Conservation (phyloP, 2,329 filamentous ascomycete genomes). For the Verticillium zaregamsianum region DNA sequence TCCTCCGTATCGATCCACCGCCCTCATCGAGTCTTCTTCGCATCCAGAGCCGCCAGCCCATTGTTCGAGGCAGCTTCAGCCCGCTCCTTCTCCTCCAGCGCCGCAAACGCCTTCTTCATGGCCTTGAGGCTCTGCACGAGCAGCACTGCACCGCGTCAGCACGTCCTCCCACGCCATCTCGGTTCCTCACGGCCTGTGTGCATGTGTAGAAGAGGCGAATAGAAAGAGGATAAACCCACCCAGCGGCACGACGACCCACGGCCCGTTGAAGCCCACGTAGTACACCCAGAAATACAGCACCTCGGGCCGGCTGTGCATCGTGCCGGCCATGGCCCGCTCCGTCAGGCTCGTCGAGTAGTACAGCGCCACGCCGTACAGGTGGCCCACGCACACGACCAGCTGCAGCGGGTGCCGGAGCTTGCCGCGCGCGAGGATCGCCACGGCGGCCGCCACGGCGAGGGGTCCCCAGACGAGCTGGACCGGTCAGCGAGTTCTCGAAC, state of each 20-base stretch:
- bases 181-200: too few species aligned
- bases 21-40: neutral
- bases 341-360: constrained; percentile 57
- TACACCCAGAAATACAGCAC: constrained; percentile 60
- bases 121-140: neutral
- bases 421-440: constrained; percentile 37
- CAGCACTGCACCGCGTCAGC: neutral
- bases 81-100: constrained; percentile 1
- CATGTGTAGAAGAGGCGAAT: too few species aligned
- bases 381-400: constrained; percentile 45
- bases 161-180: neutral
- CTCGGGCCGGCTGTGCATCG: constrained; percentile 54
- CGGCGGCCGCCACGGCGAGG: constrained; percentile 46
- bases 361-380: constrained; percentile 58
- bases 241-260: constrained; percentile 54
- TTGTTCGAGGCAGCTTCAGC: neutral
- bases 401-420: constrained; percentile 48
- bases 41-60: neutral
- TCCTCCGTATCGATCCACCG: too few species aligned
- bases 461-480: constrained; percentile 52
- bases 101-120: neutral
- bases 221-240: constrained; percentile 34
- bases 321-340: constrained; percentile 39
- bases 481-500: neutral
- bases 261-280: constrained; percentile 56